Evolutionary conservation across 2,329 filamentous ascomycete species (phyloP), one percentile per base, ranked within the genome.

Genomic region (Fusarium liriodendri): DNA sequence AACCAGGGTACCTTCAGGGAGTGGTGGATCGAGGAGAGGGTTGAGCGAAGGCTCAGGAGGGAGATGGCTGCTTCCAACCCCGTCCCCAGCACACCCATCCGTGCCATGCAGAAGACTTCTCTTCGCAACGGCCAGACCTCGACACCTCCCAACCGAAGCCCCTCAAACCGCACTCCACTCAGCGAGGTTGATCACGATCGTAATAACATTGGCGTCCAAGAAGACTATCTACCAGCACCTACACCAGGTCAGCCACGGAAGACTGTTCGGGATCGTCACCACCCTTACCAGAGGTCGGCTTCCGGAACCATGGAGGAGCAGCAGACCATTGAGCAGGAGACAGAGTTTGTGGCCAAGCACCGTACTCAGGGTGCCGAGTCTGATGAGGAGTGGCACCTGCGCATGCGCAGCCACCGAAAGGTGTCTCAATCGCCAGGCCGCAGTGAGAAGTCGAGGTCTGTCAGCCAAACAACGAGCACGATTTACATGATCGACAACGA

Each of bases 1-100:
- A 98, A 99, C 85, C 97, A 99, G 84, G 94, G 94, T 38, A 92
- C 94, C 38, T 99, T 99, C 91, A 91, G 97, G n/a, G 95, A 98
- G 84, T 99, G 97, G 97, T 98, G 95, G 94, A 89, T 97, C 79
- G 95, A 95, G 84, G 94, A 96, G 85, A 94, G 95, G 80, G 85
- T 96, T 67, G 93, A 95, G 82, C 91, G 88, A 64, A 90, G 89
- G 81, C 84, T 91, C 63, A 84, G 89, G 55, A 90, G 89, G 80
- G 89, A 92, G 80, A 85, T 90, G 78, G 85, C 88, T 27, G 84
- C 85, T 27, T 80, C 85, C 42, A 86, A 85, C 65, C 78, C 82
- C 18, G 80, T 83, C 27, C 89, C 90, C 58, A 91, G 86, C 83
- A 92, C 90, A 61, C 91, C 87, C 67, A 89, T 87, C 73, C 89